Conservation (phyloP, 345 rosid genomes). For the Citrus unshiu region DNA sequence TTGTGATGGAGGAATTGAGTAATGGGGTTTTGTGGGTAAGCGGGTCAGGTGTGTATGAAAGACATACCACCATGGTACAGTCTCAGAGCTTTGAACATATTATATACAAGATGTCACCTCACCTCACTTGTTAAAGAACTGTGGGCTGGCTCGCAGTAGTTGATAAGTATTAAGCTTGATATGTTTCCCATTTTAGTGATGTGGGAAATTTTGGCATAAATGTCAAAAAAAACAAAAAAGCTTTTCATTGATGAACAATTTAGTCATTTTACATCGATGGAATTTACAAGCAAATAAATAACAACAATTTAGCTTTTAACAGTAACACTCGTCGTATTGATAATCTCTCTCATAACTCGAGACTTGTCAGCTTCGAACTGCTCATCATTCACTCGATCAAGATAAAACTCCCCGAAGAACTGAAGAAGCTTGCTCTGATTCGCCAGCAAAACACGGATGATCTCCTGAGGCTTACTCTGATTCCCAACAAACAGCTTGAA, state of each 20-base stretch:
- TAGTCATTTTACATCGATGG: too few relatives aligned
- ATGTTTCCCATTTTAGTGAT: not conserved
- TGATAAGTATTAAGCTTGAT: not conserved
- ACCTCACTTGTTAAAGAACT: not conserved
- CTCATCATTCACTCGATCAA: not conserved
- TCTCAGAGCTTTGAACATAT: not conserved
- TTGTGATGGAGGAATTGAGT: not conserved
- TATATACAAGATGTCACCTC: not conserved
- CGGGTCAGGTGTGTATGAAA: constrained; percentile 24
- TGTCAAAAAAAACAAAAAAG: too few relatives aligned
- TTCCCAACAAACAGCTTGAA: not conserved
- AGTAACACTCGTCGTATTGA: not conserved
- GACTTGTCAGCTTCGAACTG: not conserved
- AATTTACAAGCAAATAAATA: too few relatives aligned
- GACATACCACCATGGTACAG: constrained; percentile 30
- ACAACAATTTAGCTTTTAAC: not conserved
- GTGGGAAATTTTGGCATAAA: too few relatives aligned
- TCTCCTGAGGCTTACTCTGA: not conserved
- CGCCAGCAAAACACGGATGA: not conserved
- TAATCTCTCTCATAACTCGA: not conserved
- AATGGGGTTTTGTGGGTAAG: constrained; percentile 11
- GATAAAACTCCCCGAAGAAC: not conserved
- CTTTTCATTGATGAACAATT: too few relatives aligned
- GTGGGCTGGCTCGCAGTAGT: not conserved
- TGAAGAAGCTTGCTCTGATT: not conserved